phyloP scores from a whole-genome alignment of 2,329 filamentous ascomycete species.

The Xylariaceae sp. region DNA sequence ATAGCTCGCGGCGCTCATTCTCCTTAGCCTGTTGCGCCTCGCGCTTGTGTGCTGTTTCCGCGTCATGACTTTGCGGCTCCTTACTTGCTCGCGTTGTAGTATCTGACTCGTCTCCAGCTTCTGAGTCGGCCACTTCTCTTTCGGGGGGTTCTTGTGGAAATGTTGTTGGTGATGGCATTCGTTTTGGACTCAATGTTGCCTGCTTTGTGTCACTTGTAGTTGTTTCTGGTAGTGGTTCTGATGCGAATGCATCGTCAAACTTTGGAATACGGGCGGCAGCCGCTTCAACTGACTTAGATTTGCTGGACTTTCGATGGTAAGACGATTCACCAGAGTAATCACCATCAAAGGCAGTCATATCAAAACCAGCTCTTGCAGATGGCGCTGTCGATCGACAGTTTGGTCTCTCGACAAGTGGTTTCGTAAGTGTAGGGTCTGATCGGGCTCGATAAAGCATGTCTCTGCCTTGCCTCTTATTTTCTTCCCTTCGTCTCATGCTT shows the following conservation, averaged over 20 bases:
- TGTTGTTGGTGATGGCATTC: slow-evolving; percentile 20
- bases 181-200: slow-evolving; percentile 32
- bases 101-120: slow-evolving; percentile 32
- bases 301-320: slow-evolving; percentile 9
- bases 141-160: slow-evolving; percentile 33
- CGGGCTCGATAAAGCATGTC: slow-evolving; percentile 19
- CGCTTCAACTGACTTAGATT: slow-evolving; percentile 35
- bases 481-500: slow-evolving; percentile 12
- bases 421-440: slow-evolving; percentile 21
- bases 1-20: slow-evolving; percentile 24
- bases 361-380: slow-evolving; percentile 32
- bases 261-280: slow-evolving; percentile 37
- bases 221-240: slow-evolving; percentile 38
- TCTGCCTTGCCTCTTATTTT: slow-evolving; percentile 19
- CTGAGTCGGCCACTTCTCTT: slow-evolving; percentile 42
- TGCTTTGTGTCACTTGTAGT: slow-evolving; percentile 41
- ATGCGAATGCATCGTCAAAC: slow-evolving; percentile 25
- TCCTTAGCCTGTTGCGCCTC: slow-evolving; percentile 18
- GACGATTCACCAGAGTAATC: slow-evolving; percentile 20
- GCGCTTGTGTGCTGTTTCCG: slow-evolving; percentile 21
- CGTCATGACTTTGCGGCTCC: slow-evolving; percentile 5
- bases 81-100: slow-evolving; percentile 8
- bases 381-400: slow-evolving; percentile 17
- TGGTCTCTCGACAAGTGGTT: slow-evolving; percentile 8
- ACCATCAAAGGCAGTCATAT: slow-evolving; percentile 38